A percentile compares a stretch with the other conserved stretches of the same genome.
Evolutionary conservation across 1,139 yeast genomes (phyloP).

Genomic region (Zygosaccharomyces pseudobailii): DNA sequence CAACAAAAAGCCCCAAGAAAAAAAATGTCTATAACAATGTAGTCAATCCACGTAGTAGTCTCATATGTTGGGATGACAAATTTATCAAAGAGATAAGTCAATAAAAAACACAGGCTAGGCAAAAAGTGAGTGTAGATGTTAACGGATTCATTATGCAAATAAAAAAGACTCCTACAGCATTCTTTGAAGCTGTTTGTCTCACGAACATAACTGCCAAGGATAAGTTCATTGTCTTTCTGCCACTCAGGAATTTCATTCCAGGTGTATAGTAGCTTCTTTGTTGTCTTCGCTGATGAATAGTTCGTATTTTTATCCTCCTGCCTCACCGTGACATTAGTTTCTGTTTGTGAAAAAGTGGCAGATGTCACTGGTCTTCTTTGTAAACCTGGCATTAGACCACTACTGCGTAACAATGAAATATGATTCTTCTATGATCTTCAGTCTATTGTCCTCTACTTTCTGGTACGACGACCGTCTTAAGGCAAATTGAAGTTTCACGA

Average conservation of each 20-base stretch:
- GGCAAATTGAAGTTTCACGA: too few species aligned
- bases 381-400: background rate
- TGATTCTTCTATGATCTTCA: background rate
- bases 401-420: background rate
- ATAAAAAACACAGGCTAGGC: slow-evolving; percentile 51
- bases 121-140: slow-evolving; percentile 78
- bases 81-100: slow-evolving; percentile 26
- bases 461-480: too few species aligned
- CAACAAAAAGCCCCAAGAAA: slow-evolving; percentile 54
- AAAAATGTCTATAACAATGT: slow-evolving; percentile 41
- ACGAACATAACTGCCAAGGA: slow-evolving; percentile 67
- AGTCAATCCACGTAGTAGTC: slow-evolving; percentile 45
- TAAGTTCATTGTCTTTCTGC: slow-evolving; percentile 84
- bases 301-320: background rate
- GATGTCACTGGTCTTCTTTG: slow-evolving; percentile 6
- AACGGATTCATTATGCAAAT: slow-evolving; percentile 79
- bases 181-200: slow-evolving; percentile 53
- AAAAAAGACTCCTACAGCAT: slow-evolving; percentile 54
- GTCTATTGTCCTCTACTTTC: background rate
- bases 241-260: slow-evolving; percentile 65
- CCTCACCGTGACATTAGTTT: background rate
- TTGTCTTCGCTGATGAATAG: background rate
- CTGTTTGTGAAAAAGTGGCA: background rate
- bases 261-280: slow-evolving; percentile 15
- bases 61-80: slow-evolving; percentile 39